Base-by-base conservation (phyloP, 2,329 filamentous ascomycete species). In the Pleomassaria siparia region DNA sequence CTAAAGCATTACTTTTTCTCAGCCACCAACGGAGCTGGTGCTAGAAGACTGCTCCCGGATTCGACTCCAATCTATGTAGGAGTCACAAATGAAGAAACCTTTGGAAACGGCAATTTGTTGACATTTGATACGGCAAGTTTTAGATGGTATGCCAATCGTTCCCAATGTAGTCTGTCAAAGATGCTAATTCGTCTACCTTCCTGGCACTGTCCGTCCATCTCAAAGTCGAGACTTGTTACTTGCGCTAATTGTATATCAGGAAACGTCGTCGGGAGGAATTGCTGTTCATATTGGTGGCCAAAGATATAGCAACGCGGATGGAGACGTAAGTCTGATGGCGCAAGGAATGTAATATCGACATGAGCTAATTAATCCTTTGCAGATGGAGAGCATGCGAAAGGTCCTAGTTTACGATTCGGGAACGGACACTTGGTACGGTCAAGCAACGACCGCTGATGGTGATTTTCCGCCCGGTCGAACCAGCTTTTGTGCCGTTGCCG, bases 341-440 rank as follows among this genome's bases (percentile, higher is more conserved):
- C n/a, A n/a, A n/a, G n/a, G n/a, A n/a, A n/a, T n/a, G n/a, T n/a
- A n/a, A n/a, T n/a, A n/a, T n/a, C n/a, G n/a, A n/a, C n/a, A n/a
- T n/a, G n/a, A n/a, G n/a, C n/a, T n/a, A n/a, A n/a, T 20, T 4
- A 36, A 20, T 21, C 5, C 30, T 11, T 24, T 2, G 13, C 24
- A 50, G 40, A 45, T 47, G 35, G 47, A 50, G 35, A 32, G n/a
- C 28, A 40, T 54, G 39, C 20, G 50, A n/a, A 32, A 46, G 40
- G 52, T 53, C 10, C 43, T 51, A 12, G 46, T 55, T 13, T 55
- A 50, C 41, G 41, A 50, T 24, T 40, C 46, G 13, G 40, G 21
- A 10, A 46, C 42, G 10, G 39, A 25, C 10, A 18, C 26, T 11
- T 55, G 46, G 46, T 53, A 53, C 30, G 30, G 30, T 11, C 52